These are phyloP conservation scores for Malus hybrid DNA, from an alignment of 331 rosid genomes.

Conservation along the genomic window DNA sequence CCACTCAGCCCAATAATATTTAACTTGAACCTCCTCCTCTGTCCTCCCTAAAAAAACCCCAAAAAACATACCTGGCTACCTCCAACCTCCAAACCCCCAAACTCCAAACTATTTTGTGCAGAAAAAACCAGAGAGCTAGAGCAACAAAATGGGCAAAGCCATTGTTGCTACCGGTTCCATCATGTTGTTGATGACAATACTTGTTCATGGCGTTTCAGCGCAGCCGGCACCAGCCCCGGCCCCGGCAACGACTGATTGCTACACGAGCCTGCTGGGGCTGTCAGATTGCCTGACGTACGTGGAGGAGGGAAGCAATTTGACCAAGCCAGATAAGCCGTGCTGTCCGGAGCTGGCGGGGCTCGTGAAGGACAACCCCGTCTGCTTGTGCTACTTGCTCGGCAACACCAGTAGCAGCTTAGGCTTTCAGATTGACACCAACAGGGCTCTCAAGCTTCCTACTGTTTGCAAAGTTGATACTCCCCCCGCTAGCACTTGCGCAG, in stretches of 20 bases:
- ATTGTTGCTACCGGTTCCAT: not conserved
- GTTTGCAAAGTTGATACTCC: slow-evolving; percentile 55
- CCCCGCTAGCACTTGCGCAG: slow-evolving; percentile 42
- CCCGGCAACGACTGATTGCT: slow-evolving; percentile 28
- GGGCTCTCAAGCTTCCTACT: slow-evolving; percentile 65
- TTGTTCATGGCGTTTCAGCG: not conserved
- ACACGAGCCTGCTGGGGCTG: slow-evolving; percentile 17
- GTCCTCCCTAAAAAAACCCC: too few relatives aligned
- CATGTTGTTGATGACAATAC: not conserved
- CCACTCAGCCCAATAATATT: not conserved
- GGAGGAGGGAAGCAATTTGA: slow-evolving; percentile 39
- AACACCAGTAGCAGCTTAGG: slow-evolving; percentile 21
- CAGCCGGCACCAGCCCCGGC: slow-evolving; percentile 1
- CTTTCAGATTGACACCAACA: slow-evolving; percentile 33
- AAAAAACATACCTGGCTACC: not conserved
- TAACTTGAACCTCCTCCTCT: not conserved
- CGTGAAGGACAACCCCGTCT: slow-evolving; percentile 37
- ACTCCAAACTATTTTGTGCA: not conserved
- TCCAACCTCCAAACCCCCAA: not conserved
- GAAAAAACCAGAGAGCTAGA: not conserved
- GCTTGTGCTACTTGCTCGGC: slow-evolving; percentile 53
- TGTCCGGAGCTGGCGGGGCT: slow-evolving; percentile 63
- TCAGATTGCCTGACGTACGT: slow-evolving; percentile 67
- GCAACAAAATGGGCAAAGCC: not conserved
- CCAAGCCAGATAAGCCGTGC: slow-evolving; percentile 57